A percentile compares a stretch with the other conserved stretches of the same genome.
Evolutionary conservation across 345 rosid species (phyloP).

Genomic region (Rhizophora apiculata): DNA sequence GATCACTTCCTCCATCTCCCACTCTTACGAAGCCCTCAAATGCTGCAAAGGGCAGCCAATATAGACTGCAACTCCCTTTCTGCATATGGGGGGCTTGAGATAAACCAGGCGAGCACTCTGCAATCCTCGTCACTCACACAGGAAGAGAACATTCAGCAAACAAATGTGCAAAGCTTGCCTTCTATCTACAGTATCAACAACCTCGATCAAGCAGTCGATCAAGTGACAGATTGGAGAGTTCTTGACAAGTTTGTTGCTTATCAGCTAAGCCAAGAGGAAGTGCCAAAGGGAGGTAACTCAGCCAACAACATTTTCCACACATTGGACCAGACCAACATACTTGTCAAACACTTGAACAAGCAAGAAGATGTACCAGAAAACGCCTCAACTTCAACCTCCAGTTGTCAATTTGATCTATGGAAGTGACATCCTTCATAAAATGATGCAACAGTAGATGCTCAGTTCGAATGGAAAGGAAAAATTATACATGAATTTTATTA

Average conservation of each 20-base stretch:
- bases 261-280: conserved; percentile 83
- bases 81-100: conserved; percentile 34
- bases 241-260: conserved; percentile 97
- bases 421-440: conserved; percentile 35
- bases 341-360: conserved; percentile 20
- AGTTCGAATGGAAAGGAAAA: conserved; percentile 13
- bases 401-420: conserved; percentile 80
- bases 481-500: conserved; percentile 16
- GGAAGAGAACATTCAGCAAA: conserved; percentile 42
- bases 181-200: conserved; percentile 15
- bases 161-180: conserved; percentile 41
- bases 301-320: conserved; percentile 29
- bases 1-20: conserved; percentile 72
- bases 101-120: conserved; percentile 37
- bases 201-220: conserved; percentile 45
- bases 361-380: conserved; percentile 49
- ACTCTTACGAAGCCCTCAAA: conserved; percentile 68
- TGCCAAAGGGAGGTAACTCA: conserved; percentile 33
- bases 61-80: conserved; percentile 42
- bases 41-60: conserved; percentile 43
- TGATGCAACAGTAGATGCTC: conserved; percentile 19
- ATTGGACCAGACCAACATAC: conserved; percentile 33
- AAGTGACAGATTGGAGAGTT: conserved; percentile 91
- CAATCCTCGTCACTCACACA: conserved; percentile 32
- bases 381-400: conserved; percentile 56